Evolutionary conservation across 2,329 filamentous ascomycete species (phyloP).

Genomic region (Coccinonectria pachysandricola): DNA sequence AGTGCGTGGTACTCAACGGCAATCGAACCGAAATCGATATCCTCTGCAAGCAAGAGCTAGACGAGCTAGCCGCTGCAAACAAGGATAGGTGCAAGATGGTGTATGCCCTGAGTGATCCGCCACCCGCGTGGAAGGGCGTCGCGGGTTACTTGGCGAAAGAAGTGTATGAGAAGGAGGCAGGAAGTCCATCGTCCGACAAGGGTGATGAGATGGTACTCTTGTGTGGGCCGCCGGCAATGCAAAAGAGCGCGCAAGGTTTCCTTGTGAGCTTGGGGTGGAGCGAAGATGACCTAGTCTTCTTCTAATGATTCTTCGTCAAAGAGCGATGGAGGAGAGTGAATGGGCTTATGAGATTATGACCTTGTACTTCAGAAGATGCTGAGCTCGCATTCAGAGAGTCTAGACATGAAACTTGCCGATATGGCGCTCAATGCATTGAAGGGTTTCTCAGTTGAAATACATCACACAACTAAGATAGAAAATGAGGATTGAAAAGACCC

Average conservation of each 20-base stretch:
- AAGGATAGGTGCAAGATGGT: conserved; percentile 50
- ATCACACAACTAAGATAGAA: too few species aligned
- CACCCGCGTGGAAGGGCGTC: conserved; percentile 55
- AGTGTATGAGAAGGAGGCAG: conserved; percentile 51
- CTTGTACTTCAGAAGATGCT: too few species aligned
- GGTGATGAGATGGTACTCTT: conserved; percentile 57
- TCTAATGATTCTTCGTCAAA: too few species aligned
- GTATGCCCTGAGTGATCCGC: conserved; percentile 57
- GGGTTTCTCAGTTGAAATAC: too few species aligned
- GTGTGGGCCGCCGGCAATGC: conserved; percentile 69
- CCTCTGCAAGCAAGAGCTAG: conserved; percentile 65
- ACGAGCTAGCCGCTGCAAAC: conserved; percentile 46
- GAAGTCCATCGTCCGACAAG: conserved; percentile 25
- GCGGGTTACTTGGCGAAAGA: conserved; percentile 55
- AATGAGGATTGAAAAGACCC: too few species aligned
- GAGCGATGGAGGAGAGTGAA: too few species aligned
- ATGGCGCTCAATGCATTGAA: too few species aligned
- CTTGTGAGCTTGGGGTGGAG: conserved; percentile 53
- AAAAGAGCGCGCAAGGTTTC: conserved; percentile 51
- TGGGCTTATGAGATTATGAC: too few species aligned
- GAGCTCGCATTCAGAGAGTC: too few species aligned
- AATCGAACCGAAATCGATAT: conserved; percentile 74
- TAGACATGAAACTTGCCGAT: too few species aligned
- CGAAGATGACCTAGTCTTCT: conserved; percentile 19
- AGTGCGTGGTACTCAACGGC: conserved; percentile 65